These are phyloP conservation scores for Ceratonia siliqua DNA, from an alignment of 306 rosid genomes.

Conservation along the genomic window DNA sequence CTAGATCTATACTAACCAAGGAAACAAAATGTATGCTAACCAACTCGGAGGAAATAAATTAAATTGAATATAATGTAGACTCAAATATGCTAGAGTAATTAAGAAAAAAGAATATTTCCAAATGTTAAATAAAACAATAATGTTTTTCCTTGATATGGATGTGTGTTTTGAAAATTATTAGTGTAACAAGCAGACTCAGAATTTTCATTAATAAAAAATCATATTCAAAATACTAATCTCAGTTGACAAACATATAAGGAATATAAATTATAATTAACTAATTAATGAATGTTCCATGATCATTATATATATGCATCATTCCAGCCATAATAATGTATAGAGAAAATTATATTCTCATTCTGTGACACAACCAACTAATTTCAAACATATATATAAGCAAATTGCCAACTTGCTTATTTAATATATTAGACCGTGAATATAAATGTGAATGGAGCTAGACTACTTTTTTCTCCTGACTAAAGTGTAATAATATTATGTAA, in stretches of 20 bases:
- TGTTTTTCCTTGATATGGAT: not conserved
- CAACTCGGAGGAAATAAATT: not conserved
- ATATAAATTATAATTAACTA: not conserved
- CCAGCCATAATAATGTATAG: not conserved
- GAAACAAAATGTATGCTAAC: not conserved
- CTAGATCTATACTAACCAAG: not conserved
- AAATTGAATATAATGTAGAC: not conserved
- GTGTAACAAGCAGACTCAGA: not conserved
- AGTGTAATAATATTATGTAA: too few relatives aligned
- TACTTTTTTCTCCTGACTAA: too few relatives aligned
- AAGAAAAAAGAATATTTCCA: not conserved
- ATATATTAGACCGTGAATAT: too few relatives aligned
- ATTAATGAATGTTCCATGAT: not conserved
- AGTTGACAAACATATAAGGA: conserved; percentile 4
- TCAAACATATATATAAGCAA: too few relatives aligned
- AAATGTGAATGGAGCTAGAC: too few relatives aligned
- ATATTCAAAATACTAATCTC: not conserved
- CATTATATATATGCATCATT: not conserved
- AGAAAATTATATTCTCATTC: not conserved
- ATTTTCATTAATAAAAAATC: not conserved
- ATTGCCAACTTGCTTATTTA: too few relatives aligned
- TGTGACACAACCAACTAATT: not conserved
- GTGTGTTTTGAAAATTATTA: not conserved
- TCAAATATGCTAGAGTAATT: not conserved
- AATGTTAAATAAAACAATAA: not conserved